Evolutionary conservation across 2,329 filamentous ascomycete species (phyloP).

Genomic region (Fusarium aywerte): DNA sequence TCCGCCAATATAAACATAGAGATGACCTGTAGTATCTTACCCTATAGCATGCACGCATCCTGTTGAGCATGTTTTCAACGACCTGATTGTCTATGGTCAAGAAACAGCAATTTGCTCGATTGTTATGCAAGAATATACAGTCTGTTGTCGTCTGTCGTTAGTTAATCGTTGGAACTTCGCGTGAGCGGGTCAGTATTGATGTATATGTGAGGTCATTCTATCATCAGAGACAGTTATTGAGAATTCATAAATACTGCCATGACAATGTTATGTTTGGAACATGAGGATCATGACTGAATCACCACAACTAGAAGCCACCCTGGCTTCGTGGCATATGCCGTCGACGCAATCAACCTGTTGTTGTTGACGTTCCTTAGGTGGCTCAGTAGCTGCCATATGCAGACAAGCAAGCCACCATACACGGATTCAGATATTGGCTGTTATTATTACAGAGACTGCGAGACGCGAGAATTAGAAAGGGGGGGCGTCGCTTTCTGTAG

Average conservation of each 20-base stretch:
- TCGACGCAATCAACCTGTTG: conserved; percentile 26
- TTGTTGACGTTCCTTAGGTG: conserved; percentile 40
- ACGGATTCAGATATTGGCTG: background rate
- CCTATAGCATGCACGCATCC: conserved; percentile 1
- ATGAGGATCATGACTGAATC: background rate
- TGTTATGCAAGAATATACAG: background rate
- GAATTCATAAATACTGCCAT: too few species aligned
- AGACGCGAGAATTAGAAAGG: background rate
- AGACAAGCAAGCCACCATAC: conserved; percentile 16
- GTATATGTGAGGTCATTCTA: background rate
- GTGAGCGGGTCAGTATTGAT: background rate
- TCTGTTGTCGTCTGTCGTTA: background rate
- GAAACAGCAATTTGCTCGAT: background rate
- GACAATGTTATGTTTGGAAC: too few species aligned
- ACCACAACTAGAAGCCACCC: background rate
- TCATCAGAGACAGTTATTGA: background rate
- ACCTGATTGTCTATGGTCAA: background rate
- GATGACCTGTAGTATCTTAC: background rate
- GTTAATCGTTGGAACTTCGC: background rate
- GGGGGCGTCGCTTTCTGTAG: background rate
- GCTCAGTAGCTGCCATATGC: conserved; percentile 33
- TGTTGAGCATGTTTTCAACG: background rate
- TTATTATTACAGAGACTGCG: background rate
- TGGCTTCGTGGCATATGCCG: background rate
- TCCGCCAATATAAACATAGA: background rate